phyloP scores from a whole-genome alignment of 371 early-diverging fungal genomes.

The Blastocladiella emersonii region DNA sequence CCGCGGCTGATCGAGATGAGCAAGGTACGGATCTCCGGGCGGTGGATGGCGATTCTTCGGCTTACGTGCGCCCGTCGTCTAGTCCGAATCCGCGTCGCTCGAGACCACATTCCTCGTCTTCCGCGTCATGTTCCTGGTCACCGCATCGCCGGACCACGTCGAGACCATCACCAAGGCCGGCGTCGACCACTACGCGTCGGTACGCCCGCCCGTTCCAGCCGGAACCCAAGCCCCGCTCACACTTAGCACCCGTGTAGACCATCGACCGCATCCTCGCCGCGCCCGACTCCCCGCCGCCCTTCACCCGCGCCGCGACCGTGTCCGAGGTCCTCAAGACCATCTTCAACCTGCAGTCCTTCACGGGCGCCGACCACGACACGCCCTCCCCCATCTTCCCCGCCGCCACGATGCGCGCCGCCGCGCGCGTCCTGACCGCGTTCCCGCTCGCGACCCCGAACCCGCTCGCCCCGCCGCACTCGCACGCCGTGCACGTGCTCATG shows the following conservation, averaged over 20 bases:
- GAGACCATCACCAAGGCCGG: neutral
- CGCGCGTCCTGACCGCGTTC: neutral
- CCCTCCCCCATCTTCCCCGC: neutral
- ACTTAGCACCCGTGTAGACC: no score
- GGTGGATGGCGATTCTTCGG: no score
- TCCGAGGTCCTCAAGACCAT: conserved; percentile 3
- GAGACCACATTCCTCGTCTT: neutral
- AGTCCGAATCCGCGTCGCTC: neutral
- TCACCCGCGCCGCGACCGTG: neutral
- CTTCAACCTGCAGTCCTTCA: conserved; percentile 1
- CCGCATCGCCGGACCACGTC: neutral
- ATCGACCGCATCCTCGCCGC: neutral
- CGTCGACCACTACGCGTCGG: neutral
- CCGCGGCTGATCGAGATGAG: neutral
- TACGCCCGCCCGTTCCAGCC: no score
- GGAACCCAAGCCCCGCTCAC: no score
- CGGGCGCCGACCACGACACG: neutral
- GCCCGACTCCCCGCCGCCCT: neutral
- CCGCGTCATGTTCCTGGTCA: neutral
- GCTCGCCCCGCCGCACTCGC: conserved; percentile 6
- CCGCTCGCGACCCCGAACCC: neutral
- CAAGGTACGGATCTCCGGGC: no score
- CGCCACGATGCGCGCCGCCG: neutral
- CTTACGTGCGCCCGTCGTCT: no score
- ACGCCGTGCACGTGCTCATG: conserved; percentile 5